These are phyloP conservation scores for Venturia asperata DNA, from an alignment of 2,329 filamentous ascomycete genomes.

Conservation along the genomic window DNA sequence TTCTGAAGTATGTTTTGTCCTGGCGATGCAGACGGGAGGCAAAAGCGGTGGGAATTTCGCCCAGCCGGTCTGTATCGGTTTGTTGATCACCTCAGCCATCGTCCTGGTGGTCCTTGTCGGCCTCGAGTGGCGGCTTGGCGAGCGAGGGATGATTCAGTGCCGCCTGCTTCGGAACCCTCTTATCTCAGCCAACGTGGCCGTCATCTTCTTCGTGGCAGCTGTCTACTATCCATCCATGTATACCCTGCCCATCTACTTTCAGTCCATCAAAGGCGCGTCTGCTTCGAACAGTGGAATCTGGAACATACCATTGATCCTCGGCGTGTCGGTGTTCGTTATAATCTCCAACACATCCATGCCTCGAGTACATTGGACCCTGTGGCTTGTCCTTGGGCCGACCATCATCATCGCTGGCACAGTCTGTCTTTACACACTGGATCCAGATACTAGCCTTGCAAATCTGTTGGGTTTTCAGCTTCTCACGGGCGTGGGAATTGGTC, in stretches of 20 bases:
- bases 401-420: slow-evolving; percentile 33
- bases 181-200: slow-evolving; percentile 31
- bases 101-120: slow-evolving; percentile 28
- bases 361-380: slow-evolving; percentile 31
- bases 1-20: background rate
- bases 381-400: slow-evolving; percentile 26
- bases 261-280: slow-evolving; percentile 32
- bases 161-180: slow-evolving; percentile 35
- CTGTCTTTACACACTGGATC: slow-evolving; percentile 36
- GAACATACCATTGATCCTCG: slow-evolving; percentile 39
- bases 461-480: slow-evolving; percentile 46
- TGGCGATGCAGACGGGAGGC: background rate
- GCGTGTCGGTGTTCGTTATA: slow-evolving; percentile 24
- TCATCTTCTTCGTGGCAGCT: slow-evolving; percentile 32
- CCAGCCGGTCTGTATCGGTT: background rate
- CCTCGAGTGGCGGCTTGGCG: slow-evolving; percentile 33
- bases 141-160: slow-evolving; percentile 35
- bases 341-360: slow-evolving; percentile 25
- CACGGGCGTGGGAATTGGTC: slow-evolving; percentile 38
- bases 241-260: slow-evolving; percentile 45
- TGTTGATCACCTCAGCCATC: slow-evolving; percentile 17
- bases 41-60: background rate
- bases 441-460: slow-evolving; percentile 30
- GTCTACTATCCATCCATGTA: slow-evolving; percentile 36
- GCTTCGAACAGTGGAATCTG: slow-evolving; percentile 35